Evolutionary conservation across 805 yeast species (phyloP).

Genomic region (Saturnispora diversa): DNA sequence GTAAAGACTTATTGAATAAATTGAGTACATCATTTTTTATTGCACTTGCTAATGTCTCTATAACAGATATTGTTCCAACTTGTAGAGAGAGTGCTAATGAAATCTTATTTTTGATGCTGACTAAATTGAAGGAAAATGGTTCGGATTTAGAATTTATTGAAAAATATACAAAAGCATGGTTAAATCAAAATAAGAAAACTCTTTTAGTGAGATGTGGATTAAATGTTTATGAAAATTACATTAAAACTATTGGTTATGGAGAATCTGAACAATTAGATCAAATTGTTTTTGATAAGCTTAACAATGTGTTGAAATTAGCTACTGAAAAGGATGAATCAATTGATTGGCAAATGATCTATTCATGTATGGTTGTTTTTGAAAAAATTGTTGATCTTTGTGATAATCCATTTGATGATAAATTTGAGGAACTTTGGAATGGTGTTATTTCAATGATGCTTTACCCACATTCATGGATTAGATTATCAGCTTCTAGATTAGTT

Average conservation of each 20-base stretch:
- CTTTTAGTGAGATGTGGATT: constrained; percentile 67
- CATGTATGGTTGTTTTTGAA: constrained; percentile 43
- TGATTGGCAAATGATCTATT: constrained; percentile 75
- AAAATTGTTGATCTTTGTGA: constrained; percentile 12
- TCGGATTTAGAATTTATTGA: constrained; percentile 30
- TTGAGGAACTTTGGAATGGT: constrained; percentile 43
- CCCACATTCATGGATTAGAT: constrained; percentile 91
- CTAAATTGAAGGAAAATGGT: constrained; percentile 33
- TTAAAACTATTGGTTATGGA: constrained; percentile 40
- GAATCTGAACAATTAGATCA: constrained; percentile 21
- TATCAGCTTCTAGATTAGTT: constrained; percentile 52
- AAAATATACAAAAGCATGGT: constrained; percentile 51
- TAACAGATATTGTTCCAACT: constrained; percentile 66
- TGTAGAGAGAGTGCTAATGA: constrained; percentile 80
- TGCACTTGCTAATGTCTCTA: constrained; percentile 66
- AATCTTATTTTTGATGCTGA: constrained; percentile 48
- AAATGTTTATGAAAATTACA: constrained; percentile 55
- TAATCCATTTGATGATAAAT: constrained; percentile 34
- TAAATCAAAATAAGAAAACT: constrained; percentile 43
- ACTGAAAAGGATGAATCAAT: constrained; percentile 31
- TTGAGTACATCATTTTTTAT: constrained; percentile 74
- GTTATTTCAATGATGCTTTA: constrained; percentile 53
- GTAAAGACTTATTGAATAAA: constrained; percentile 47
- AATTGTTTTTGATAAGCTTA: constrained; percentile 23
- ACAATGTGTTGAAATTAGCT: constrained; percentile 19